Percentiles rank a stretch among this genome's conserved stretches.
Conservation (phyloP, 2,329 filamentous ascomycete species). For the Truncatella angustata region DNA sequence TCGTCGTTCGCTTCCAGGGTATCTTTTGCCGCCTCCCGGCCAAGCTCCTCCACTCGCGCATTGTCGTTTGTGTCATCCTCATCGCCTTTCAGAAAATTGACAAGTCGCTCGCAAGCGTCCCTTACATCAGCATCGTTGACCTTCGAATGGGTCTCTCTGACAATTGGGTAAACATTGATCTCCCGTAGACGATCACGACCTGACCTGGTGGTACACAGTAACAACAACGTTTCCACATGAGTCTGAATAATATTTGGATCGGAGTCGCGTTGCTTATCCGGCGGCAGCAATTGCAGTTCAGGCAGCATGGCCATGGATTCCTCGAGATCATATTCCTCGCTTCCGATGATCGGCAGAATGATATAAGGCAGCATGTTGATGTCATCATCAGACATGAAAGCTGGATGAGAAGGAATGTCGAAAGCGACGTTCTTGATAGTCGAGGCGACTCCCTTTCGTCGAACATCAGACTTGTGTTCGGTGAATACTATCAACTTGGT, state of each 20-base stretch:
- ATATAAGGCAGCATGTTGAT: slow-evolving; percentile 87
- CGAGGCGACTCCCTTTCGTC: slow-evolving; percentile 90
- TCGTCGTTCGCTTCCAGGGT: no score
- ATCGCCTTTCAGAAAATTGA: slow-evolving; percentile 83
- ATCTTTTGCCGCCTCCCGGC: slow-evolving; percentile 37
- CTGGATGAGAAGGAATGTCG: slow-evolving; percentile 69
- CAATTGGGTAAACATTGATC: slow-evolving; percentile 83
- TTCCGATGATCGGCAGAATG: slow-evolving; percentile 81
- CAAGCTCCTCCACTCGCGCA: slow-evolving; percentile 38
- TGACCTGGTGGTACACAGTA: slow-evolving; percentile 75
- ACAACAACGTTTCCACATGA: slow-evolving; percentile 82
- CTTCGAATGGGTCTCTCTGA: slow-evolving; percentile 80
- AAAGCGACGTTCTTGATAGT: slow-evolving; percentile 95
- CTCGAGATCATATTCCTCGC: slow-evolving; percentile 84
- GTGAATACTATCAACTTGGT: slow-evolving; percentile 95
- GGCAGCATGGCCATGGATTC: slow-evolving; percentile 84
- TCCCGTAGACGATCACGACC: slow-evolving; percentile 73
- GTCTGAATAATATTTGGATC: slow-evolving; percentile 77
- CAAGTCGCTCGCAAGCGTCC: slow-evolving; percentile 83
- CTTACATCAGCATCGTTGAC: slow-evolving; percentile 76
- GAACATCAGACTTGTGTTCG: slow-evolving; percentile 78
- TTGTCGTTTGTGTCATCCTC: slow-evolving; percentile 53
- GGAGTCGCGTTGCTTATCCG: slow-evolving; percentile 82
- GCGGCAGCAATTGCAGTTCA: slow-evolving; percentile 83
- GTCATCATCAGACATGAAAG: slow-evolving; percentile 67